These are phyloP conservation scores for Xylaria sp. DNA, from an alignment of 2,329 filamentous ascomycete species.

Conservation along the genomic window DNA sequence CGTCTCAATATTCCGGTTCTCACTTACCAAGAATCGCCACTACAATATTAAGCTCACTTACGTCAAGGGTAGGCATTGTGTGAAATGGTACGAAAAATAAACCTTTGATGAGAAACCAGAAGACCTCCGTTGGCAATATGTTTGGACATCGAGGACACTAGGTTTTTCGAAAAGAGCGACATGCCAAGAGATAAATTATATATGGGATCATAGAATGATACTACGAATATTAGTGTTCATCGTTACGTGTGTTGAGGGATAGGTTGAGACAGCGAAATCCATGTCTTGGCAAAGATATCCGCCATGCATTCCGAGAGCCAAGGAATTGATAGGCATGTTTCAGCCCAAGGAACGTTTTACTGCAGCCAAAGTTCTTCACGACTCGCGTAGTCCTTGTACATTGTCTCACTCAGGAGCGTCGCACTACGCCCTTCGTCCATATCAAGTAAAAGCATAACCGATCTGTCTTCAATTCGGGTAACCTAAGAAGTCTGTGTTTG, in stretches of 20 bases:
- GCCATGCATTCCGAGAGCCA: constrained; percentile 27
- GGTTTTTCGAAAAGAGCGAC: neutral
- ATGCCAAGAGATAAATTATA: constrained; percentile 42
- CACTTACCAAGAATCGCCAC: constrained; percentile 56
- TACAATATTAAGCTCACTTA: constrained; percentile 65
- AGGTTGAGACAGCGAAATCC: constrained; percentile 41
- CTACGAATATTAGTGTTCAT: constrained; percentile 36
- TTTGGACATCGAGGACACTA: constrained; percentile 20
- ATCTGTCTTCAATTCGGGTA: constrained; percentile 4
- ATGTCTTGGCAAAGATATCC: constrained; percentile 40
- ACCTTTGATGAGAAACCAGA: constrained; percentile 9
- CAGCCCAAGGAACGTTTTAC: neutral
- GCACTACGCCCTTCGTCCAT: neutral
- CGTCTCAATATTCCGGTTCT: no score
- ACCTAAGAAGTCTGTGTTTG: constrained; percentile 3
- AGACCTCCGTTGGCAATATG: neutral
- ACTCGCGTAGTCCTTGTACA: constrained; percentile 2
- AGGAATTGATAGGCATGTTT: constrained; percentile 28
- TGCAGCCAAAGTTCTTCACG: neutral
- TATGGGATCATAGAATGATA: constrained; percentile 15
- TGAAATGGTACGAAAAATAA: neutral
- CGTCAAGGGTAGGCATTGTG: constrained; percentile 58
- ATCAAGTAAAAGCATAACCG: neutral
- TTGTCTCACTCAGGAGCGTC: constrained; percentile 27
- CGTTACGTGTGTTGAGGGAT: constrained; percentile 26